phyloP scores from a whole-genome alignment of 116 monocot species.

The Posidonia oceanica region DNA sequence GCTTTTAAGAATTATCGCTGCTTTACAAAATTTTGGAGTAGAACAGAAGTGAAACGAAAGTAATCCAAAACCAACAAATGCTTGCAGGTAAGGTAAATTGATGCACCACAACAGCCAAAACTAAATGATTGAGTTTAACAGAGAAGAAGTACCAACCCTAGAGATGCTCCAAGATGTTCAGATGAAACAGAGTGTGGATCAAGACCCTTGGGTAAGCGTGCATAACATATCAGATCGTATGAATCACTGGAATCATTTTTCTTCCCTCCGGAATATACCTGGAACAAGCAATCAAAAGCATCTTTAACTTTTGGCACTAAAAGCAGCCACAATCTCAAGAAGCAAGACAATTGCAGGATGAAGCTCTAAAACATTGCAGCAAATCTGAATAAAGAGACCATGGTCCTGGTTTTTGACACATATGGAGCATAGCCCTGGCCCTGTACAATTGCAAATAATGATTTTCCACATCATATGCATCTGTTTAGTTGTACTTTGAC shows the following conservation, averaged over 20 bases:
- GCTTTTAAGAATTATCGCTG: too few species aligned
- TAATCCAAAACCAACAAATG: too few species aligned
- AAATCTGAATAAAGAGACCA: background rate
- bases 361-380: background rate
- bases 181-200: conserved; percentile 96
- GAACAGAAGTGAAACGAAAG: too few species aligned
- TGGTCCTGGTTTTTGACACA: background rate
- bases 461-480: background rate
- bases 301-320: background rate
- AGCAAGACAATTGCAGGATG: background rate
- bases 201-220: conserved; percentile 83
- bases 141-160: conserved; percentile 41
- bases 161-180: conserved; percentile 86
- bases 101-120: too few species aligned
- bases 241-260: conserved; percentile 42
- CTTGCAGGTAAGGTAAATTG: too few species aligned
- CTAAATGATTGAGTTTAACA: background rate
- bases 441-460: background rate
- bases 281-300: conserved; percentile 6
- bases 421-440: background rate
- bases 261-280: conserved; percentile 54
- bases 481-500: background rate
- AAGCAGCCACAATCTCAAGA: background rate
- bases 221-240: conserved; percentile 82
- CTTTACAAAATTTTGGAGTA: too few species aligned